Percentiles rank a stretch among this genome's conserved stretches.
These are phyloP conservation scores for Lizonia empirigonia DNA, from an alignment of 2,329 filamentous ascomycete genomes.

Conservation along the genomic window DNA sequence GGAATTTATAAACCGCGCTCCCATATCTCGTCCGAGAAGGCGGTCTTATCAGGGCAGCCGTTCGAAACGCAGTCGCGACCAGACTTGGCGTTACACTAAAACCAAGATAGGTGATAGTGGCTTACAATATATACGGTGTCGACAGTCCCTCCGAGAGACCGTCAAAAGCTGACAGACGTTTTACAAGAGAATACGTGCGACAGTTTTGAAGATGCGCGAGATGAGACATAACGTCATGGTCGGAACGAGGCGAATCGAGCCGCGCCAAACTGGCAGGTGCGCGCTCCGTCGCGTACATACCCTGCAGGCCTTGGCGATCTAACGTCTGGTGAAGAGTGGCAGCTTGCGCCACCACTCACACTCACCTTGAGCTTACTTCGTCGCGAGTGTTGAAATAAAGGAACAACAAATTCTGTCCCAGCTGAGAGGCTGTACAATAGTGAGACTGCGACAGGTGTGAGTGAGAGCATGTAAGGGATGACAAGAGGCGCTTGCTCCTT, in stretches of 20 bases:
- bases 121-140: neutral
- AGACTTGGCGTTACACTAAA: slow-evolving; percentile 1
- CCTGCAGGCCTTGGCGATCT: slow-evolving; percentile 16
- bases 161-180: neutral
- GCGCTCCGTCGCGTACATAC: slow-evolving; percentile 9
- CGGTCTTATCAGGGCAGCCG: slow-evolving; percentile 20
- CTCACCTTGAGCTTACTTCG: neutral
- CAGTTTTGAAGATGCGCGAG: neutral
- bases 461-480: neutral
- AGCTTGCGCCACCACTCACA: slow-evolving; percentile 4
- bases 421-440: neutral
- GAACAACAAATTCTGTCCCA: neutral
- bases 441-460: neutral
- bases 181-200: neutral
- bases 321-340: neutral
- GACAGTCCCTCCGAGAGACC: neutral
- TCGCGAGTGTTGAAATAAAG: neutral
- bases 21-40: slow-evolving; percentile 29
- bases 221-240: slow-evolving; percentile 14
- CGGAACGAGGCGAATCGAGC: slow-evolving; percentile 7
- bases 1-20: slow-evolving; percentile 15
- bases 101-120: neutral
- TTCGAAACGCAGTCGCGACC: slow-evolving; percentile 12
- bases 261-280: neutral
- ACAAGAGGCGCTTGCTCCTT: neutral